A percentile compares a stretch with the other conserved stretches of the same genome.
phyloP scores from a whole-genome alignment of 1,284 basidiomycete species.

The Phaffia rhodozyma region DNA sequence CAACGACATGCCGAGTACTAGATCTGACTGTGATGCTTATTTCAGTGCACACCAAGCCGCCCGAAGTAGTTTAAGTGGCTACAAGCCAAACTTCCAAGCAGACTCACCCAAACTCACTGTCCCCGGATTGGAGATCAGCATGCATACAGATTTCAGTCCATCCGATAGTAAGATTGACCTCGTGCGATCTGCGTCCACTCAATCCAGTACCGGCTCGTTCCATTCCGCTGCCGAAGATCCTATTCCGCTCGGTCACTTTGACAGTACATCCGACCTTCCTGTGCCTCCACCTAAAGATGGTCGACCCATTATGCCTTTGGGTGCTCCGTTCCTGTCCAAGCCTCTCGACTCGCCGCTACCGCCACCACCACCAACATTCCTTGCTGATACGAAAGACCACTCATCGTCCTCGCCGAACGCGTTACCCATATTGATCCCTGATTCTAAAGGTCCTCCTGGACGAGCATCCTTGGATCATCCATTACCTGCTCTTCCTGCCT shows the following conservation, averaged over 20 bases:
- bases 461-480: no score
- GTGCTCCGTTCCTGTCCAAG: not conserved
- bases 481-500: no score
- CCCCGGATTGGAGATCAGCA: conserved; percentile 3
- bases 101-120: not conserved
- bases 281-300: not conserved
- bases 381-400: not conserved
- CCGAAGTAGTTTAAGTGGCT: not conserved
- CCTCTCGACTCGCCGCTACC: not conserved
- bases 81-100: not conserved
- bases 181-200: not conserved
- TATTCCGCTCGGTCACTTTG: not conserved
- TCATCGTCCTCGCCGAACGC: not conserved
- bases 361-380: not conserved
- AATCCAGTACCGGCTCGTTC: conserved; percentile 1
- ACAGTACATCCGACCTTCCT: not conserved
- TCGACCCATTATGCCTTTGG: no score
- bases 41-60: conserved; percentile 14
- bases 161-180: not conserved
- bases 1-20: no score
- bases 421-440: not conserved
- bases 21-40: not conserved
- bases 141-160: conserved; percentile 8
- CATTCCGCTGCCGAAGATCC: conserved; percentile 2
- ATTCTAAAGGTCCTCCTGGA: no score